Evolutionary conservation across 2,329 filamentous ascomycete species (phyloP), one percentile per base, ranked within the genome.

Genomic region (Epichloe scottii): DNA sequence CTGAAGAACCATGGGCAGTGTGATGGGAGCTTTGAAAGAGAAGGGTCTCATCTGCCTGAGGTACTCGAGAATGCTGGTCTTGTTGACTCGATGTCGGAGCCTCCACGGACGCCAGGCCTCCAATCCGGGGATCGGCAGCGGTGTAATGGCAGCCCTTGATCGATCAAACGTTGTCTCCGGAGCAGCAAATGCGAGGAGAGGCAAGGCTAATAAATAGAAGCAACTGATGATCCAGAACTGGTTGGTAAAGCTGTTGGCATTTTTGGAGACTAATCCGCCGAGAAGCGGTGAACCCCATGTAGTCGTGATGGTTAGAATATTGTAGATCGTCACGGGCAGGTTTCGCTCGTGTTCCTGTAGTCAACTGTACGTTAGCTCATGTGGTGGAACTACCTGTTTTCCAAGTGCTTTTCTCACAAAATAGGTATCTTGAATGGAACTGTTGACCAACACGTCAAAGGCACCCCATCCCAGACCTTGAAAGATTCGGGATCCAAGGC

Each of bases 401-500:
- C 12, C n/a, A 19, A 4, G 14, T 12, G 23, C 17, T 8, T 11
- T 8, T 62, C 74, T 62, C 60, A 79, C 77, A 58, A 77, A 81
- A 59, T 72, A 81, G 1, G 74, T 75, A 56, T 82, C 78, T 45
- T 77, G 71, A 46, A 82, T 74, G 2, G 73, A 75, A 2, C 69
- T 70, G 34, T 74, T 62, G 33, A 78, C 66, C 39, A 81, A 62
- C 5, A 70, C 72, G 56, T 82, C 78, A 53, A 81, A 78, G 11
- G 73, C 71, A 5, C 78, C 78, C 74, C 78, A 79, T n/a, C 74
- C 78, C 0, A 81, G 51, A 1, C 77, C 77, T 58, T 81, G 76
- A 35, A 81, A 68, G 17, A 78, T 58, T 10, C 78, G 69, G 2
- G 76, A 73, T 0, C 68, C 70, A 70, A 80, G 72, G 57, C 72